Conservation (phyloP, 2,329 filamentous ascomycete species). For the Fusarium poae region DNA sequence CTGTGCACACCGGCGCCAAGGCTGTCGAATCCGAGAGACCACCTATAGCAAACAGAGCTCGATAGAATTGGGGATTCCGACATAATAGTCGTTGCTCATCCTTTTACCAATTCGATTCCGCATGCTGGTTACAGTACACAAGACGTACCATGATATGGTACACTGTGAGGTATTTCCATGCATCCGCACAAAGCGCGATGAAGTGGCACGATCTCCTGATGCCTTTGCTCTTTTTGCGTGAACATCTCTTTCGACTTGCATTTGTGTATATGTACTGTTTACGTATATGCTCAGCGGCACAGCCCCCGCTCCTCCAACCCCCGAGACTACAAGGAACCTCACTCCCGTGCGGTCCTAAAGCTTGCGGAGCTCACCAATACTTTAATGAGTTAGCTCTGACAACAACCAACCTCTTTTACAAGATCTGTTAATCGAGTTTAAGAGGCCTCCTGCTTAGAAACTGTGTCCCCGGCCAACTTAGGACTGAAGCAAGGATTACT, state of each 20-base stretch:
- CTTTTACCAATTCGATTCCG: slow-evolving; percentile 29
- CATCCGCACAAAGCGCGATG: slow-evolving; percentile 30
- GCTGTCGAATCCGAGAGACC: slow-evolving; percentile 5
- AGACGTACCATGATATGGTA: slow-evolving; percentile 10
- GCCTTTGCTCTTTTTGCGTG: slow-evolving; percentile 25
- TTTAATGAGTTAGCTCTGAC: slow-evolving; percentile 32
- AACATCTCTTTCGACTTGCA: slow-evolving; percentile 9
- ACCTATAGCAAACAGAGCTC: slow-evolving; percentile 11
- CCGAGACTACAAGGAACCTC: slow-evolving; percentile 23
- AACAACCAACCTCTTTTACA: slow-evolving; percentile 15
- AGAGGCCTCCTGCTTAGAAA: slow-evolving; percentile 38
- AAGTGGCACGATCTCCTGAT: slow-evolving; percentile 42
- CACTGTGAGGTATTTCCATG: slow-evolving; percentile 47
- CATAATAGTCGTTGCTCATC: slow-evolving; percentile 14
- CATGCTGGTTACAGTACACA: slow-evolving; percentile 9
- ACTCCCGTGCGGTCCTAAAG: slow-evolving; percentile 17
- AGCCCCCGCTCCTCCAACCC: slow-evolving; percentile 23
- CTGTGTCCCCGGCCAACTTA: slow-evolving; percentile 2
- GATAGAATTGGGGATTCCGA: slow-evolving; percentile 30
- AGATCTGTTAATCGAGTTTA: background rate
- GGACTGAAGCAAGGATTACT: slow-evolving; percentile 5
- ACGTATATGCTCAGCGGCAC: slow-evolving; percentile 15
- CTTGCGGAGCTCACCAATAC: slow-evolving; percentile 23
- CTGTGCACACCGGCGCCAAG: background rate
- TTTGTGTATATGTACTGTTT: background rate